phyloP scores from a whole-genome alignment of 164 flowering plant genomes.

The Berberis thunbergii region DNA sequence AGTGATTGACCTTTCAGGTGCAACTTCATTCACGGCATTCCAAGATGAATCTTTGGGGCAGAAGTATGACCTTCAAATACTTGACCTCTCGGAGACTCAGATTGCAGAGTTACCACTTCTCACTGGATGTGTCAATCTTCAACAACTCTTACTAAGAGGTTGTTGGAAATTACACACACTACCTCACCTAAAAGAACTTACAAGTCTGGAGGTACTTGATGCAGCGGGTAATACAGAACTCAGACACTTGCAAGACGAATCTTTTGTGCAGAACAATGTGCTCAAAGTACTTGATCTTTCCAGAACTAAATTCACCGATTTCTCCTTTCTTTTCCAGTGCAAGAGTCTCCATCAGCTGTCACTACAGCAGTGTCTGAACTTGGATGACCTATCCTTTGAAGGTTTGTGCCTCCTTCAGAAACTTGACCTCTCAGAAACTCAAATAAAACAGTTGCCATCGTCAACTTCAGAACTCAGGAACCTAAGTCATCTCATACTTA shows the following conservation, averaged over 20 bases:
- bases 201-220: slow-evolving; percentile 11
- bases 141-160: not conserved
- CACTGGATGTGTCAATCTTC: not conserved
- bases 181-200: not conserved
- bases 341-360: not conserved
- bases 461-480: not conserved
- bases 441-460: not conserved
- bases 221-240: no score
- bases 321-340: not conserved
- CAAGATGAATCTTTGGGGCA: not conserved
- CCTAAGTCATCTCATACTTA: not conserved
- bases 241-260: no score
- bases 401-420: not conserved
- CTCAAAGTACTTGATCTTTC: no score
- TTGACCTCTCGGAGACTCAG: not conserved
- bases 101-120: not conserved
- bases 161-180: not conserved
- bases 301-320: not conserved
- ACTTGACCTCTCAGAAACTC: not conserved
- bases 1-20: not conserved
- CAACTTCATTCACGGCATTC: not conserved
- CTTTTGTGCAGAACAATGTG: no score
- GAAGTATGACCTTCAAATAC: not conserved
- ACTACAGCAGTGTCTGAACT: not conserved
- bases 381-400: not conserved